Evolutionary conservation across 108 stramenopile species (phyloP).

Genomic region (Nannochloropsis gaditana): DNA sequence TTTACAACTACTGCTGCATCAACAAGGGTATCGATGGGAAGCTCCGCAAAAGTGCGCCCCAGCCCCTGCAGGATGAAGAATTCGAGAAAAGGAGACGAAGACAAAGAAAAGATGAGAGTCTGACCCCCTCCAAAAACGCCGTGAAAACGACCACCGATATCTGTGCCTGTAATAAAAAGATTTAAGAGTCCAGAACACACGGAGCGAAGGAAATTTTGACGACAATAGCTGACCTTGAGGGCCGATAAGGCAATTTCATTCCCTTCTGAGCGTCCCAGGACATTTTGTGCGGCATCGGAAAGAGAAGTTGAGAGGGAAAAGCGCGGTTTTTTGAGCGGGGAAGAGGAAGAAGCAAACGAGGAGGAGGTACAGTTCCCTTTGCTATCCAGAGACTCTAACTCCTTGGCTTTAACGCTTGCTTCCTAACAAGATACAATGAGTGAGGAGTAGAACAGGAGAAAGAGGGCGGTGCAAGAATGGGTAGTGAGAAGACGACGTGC

Average conservation of each 20-base stretch:
- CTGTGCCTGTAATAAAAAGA: too few relatives aligned
- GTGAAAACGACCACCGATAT: background rate
- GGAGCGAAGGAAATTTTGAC: too few relatives aligned
- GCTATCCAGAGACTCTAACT: background rate
- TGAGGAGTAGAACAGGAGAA: background rate
- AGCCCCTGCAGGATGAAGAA: background rate
- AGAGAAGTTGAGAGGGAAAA: background rate
- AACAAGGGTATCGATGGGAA: background rate
- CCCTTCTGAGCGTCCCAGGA: background rate
- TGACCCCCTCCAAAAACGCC: background rate
- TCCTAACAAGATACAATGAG: background rate
- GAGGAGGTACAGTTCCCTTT: background rate
- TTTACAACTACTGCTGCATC: background rate
- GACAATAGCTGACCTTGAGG: background rate
- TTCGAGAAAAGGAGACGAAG: background rate
- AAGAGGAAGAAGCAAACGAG: background rate
- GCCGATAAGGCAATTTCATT: background rate
- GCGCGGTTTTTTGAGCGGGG: background rate
- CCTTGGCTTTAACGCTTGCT: background rate
- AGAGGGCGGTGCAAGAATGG: background rate
- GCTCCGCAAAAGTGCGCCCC: background rate
- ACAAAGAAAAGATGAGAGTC: background rate
- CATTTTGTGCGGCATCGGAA: background rate
- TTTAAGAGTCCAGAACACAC: too few relatives aligned
- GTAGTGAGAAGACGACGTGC: background rate